phyloP scores from a whole-genome alignment of 805 yeast species.

The Yamadazyma paraphyllophila region DNA sequence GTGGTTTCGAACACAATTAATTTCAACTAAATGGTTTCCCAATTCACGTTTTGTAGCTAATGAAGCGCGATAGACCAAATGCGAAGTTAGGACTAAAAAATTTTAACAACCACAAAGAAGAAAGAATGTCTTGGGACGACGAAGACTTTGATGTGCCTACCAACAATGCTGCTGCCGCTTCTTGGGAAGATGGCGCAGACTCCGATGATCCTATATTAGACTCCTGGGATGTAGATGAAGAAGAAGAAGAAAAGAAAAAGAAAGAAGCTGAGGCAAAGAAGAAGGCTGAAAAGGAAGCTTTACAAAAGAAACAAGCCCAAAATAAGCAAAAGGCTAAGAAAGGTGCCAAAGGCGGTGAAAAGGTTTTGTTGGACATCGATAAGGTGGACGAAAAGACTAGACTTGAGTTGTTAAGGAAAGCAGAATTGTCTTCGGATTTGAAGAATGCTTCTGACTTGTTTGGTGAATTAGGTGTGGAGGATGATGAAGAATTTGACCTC shows the following conservation, averaged over 20 bases:
- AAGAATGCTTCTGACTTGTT: slow-evolving; percentile 91
- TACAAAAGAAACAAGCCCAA: slow-evolving; percentile 37
- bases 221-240: slow-evolving; percentile 86
- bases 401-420: slow-evolving; percentile 69
- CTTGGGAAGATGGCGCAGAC: slow-evolving; percentile 82
- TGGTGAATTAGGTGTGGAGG: slow-evolving; percentile 60
- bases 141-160: slow-evolving; percentile 78
- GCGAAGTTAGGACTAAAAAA: slow-evolving; percentile 3
- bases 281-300: slow-evolving; percentile 43
- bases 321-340: slow-evolving; percentile 48
- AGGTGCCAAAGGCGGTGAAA: slow-evolving; percentile 28
- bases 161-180: slow-evolving; percentile 51
- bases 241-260: slow-evolving; percentile 57
- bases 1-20: too few species aligned
- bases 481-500: slow-evolving; percentile 28
- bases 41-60: background rate
- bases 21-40: background rate
- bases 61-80: background rate
- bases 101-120: slow-evolving; percentile 1
- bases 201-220: slow-evolving; percentile 74
- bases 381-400: slow-evolving; percentile 71
- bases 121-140: slow-evolving; percentile 67
- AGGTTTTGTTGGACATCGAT: slow-evolving; percentile 56
- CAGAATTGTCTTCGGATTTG: slow-evolving; percentile 81
- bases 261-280: slow-evolving; percentile 41